A percentile compares a stretch with the other conserved stretches of the same genome.
Evolutionary conservation across 2,329 filamentous ascomycete genomes (phyloP).

Genomic region (Pleurostoma richardsiae): DNA sequence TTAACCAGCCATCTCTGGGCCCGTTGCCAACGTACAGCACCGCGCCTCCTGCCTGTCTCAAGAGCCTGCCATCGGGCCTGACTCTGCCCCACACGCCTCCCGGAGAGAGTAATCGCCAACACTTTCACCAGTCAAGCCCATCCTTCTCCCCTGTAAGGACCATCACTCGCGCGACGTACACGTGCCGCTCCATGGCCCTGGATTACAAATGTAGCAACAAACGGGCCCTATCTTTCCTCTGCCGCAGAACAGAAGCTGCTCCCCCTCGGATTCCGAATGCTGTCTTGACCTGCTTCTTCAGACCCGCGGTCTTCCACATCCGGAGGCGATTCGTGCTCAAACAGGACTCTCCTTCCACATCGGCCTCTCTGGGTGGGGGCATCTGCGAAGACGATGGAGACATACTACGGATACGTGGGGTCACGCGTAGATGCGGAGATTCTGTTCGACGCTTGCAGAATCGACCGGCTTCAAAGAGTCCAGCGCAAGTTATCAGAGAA

Average conservation of each 20-base stretch:
- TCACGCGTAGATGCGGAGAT: constrained; percentile 97
- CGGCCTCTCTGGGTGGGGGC: too few relatives aligned
- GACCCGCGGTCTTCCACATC: too few relatives aligned
- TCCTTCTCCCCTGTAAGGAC: constrained; percentile 4
- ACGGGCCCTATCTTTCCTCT: too few relatives aligned
- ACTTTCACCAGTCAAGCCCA: constrained; percentile 7
- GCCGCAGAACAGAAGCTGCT: too few relatives aligned
- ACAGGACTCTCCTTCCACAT: too few relatives aligned
- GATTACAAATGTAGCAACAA: too few relatives aligned
- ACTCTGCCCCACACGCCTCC: background rate
- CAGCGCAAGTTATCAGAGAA: constrained; percentile 93
- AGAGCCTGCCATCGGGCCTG: constrained; percentile 6
- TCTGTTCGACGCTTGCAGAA: constrained; percentile 92
- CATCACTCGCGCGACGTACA: constrained; percentile 9
- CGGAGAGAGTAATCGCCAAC: too few relatives aligned
- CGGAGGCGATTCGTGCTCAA: too few relatives aligned
- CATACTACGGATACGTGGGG: constrained; percentile 90
- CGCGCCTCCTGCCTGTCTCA: constrained; percentile 5
- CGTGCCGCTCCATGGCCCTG: too few relatives aligned
- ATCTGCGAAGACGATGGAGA: constrained; percentile 81
- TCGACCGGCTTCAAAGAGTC: constrained; percentile 84
- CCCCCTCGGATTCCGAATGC: too few relatives aligned
- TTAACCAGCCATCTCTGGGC: too few relatives aligned
- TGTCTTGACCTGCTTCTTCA: too few relatives aligned
- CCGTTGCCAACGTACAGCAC: constrained; percentile 8